These are phyloP conservation scores for Capillidium rhysosporum DNA, from an alignment of 371 early-diverging fungal species.

Conservation along the genomic window DNA sequence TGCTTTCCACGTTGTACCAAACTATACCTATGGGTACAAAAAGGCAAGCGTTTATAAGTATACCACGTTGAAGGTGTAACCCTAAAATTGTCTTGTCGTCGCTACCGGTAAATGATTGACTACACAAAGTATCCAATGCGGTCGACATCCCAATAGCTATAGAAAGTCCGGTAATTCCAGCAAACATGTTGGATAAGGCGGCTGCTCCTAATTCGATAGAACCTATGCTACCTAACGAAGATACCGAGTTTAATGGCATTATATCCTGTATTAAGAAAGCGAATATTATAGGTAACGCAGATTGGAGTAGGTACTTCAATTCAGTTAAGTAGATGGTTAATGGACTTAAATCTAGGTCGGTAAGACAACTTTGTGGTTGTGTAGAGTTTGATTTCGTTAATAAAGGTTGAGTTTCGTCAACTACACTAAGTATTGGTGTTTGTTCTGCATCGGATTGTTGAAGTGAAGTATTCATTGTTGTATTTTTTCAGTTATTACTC, in stretches of 20 bases:
- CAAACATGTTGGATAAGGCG: conserved; percentile 19
- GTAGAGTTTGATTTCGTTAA: too few relatives aligned
- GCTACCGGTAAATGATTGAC: conserved; percentile 62
- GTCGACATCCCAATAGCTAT: conserved; percentile 55
- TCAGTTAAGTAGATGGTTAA: not conserved
- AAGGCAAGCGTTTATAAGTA: conserved; percentile 38
- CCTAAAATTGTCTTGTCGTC: conserved; percentile 49
- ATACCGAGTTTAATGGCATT: not conserved
- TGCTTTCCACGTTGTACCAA: conserved; percentile 43
- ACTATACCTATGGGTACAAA: conserved; percentile 45
- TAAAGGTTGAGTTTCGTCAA: too few relatives aligned
- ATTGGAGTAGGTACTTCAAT: not conserved
- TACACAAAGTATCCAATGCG: conserved; percentile 75
- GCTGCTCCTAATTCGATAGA: conserved; percentile 7
- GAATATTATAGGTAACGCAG: not conserved
- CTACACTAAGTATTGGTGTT: too few relatives aligned
- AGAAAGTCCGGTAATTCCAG: conserved; percentile 65
- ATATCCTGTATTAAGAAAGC: not conserved
- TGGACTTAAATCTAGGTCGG: too few relatives aligned
- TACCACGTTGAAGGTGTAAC: conserved; percentile 58
- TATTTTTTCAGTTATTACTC: too few relatives aligned
- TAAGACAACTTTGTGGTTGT: too few relatives aligned
- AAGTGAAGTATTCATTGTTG: too few relatives aligned
- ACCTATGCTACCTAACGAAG: not conserved
- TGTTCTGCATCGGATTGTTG: too few relatives aligned